Conservation (phyloP, 768 basidiomycete species). For the Boletus rubescentipes region DNA sequence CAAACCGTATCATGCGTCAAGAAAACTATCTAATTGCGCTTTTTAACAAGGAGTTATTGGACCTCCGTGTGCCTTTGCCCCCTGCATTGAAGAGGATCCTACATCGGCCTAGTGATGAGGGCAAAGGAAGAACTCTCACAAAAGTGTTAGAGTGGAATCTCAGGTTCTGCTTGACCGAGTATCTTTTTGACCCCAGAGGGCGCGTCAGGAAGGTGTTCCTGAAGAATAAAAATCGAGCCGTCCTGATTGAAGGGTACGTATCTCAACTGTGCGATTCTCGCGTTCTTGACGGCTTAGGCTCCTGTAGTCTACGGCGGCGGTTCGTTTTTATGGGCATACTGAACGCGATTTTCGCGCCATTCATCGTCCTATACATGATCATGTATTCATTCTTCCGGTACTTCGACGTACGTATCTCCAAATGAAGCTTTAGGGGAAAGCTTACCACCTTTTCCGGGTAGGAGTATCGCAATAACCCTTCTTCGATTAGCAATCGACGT, state of each 20-base stretch:
- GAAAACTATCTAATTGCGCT: conserved; percentile 98
- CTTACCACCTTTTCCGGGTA: conserved; percentile 31
- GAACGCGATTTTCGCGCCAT: conserved; percentile 94
- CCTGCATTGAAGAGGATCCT: conserved; percentile 50
- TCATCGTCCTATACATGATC: conserved; percentile 93
- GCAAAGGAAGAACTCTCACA: conserved; percentile 80
- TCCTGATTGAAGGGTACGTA: conserved; percentile 80
- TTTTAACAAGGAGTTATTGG: conserved; percentile 94
- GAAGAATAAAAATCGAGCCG: conserved; percentile 75
- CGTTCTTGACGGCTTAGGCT: conserved; percentile 1
- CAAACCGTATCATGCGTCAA: conserved; percentile 96
- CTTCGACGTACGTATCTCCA: conserved; percentile 73
- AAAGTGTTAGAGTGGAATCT: conserved; percentile 97
- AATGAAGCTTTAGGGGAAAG: not conserved
- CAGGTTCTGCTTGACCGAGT: conserved; percentile 92
- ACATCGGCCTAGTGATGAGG: conserved; percentile 43
- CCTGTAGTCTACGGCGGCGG: conserved; percentile 67
- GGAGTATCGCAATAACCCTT: conserved; percentile 99
- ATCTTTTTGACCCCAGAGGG: conserved; percentile 88
- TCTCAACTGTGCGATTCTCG: not conserved
- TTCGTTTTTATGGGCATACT: conserved; percentile 97
- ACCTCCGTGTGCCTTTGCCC: conserved; percentile 83
- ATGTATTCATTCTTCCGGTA: conserved; percentile 99
- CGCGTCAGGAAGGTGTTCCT: conserved; percentile 89
- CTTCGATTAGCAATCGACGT: conserved; percentile 85